phyloP scores from a whole-genome alignment of 208 protist species.

The Leishmania aethiopica region DNA sequence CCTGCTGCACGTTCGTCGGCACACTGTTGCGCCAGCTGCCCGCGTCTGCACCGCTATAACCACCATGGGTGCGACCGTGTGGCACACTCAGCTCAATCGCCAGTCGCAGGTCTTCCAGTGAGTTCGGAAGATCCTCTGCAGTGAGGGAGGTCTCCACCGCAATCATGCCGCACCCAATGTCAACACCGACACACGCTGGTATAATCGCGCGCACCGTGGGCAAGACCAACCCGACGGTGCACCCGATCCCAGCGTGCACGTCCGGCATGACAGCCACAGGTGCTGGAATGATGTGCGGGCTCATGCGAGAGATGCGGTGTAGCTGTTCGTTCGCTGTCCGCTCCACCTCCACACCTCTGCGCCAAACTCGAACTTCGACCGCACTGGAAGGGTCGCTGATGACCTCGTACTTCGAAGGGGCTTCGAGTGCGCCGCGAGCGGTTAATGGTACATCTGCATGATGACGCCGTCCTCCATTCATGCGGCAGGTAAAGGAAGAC shows the following conservation, averaged over 20 bases:
- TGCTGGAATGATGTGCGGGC: conserved; percentile 51
- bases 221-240: conserved; percentile 88
- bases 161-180: conserved; percentile 93
- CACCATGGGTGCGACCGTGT: conserved; percentile 81
- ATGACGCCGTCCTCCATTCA: not conserved
- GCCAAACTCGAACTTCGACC: conserved; percentile 67
- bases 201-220: conserved; percentile 81
- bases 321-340: conserved; percentile 61
- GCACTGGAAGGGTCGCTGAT: conserved; percentile 31
- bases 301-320: conserved; percentile 50
- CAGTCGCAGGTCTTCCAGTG: conserved; percentile 66
- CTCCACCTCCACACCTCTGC: conserved; percentile 66
- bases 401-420: conserved; percentile 27
- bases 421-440: not conserved
- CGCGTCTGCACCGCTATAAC: conserved; percentile 49
- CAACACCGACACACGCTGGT: conserved; percentile 87
- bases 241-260: conserved; percentile 84
- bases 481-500: not conserved
- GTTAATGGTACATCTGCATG: not conserved
- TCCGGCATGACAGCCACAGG: conserved; percentile 91
- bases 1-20: conserved; percentile 41
- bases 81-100: conserved; percentile 79
- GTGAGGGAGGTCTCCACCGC: conserved; percentile 74
- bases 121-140: conserved; percentile 61
- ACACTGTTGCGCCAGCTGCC: conserved; percentile 68